Base-by-base conservation (phyloP, 2,329 filamentous ascomycete species). In the Aureobasidium lini region DNA sequence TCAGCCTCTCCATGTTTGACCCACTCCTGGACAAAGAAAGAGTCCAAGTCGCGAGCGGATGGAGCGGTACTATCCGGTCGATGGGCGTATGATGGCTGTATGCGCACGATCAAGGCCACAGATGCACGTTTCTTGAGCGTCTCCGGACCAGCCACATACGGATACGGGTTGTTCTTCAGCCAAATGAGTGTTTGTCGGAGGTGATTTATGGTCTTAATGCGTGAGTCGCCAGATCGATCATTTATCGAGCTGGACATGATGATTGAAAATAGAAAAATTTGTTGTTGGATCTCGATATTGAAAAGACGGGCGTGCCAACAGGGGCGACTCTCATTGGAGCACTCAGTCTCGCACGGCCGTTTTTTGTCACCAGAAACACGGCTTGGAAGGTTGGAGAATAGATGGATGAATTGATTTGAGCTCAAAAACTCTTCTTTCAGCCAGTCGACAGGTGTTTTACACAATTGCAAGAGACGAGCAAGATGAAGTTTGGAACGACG, bases 401-500 rank as follows among this genome's bases (percentile, higher is more conserved):
- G n/a, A n/a, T n/a, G n/a, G 48, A 23, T 37, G 32, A 40, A 39
- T 52, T 40, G 34, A 52, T 29, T 40, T 34, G 34, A 34, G 9
- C 18, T 28, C 28, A 52, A 52, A 52, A 16, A 16, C 34, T 43
- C 50, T 54, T 43, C 39, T 37, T 23, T 9, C 28, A 2, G 37
- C 37, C n/a, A 32, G 34, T 23, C 31, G 28, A 23, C 28, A n/a
- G 23, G 16, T 34, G 9, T 6, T 18, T 5, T 18, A n/a, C 13
- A 16, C 16, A 18, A 16, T 15, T 16, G 50, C 36, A 43, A 43
- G 29, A 18, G 23, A 32, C 11, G 15, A 13, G 23, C 13, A 59
- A 53, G 31, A 97, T 99, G 94, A 88, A 90, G 68, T 99, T 96
- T 79, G 93, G 93, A 63, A 90, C 86, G 77, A 96, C 90, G 54